Percentiles rank a stretch among this genome's conserved stretches.
Evolutionary conservation across 106 monocot species (phyloP).

Genomic region (Xerophyta viscosa): DNA sequence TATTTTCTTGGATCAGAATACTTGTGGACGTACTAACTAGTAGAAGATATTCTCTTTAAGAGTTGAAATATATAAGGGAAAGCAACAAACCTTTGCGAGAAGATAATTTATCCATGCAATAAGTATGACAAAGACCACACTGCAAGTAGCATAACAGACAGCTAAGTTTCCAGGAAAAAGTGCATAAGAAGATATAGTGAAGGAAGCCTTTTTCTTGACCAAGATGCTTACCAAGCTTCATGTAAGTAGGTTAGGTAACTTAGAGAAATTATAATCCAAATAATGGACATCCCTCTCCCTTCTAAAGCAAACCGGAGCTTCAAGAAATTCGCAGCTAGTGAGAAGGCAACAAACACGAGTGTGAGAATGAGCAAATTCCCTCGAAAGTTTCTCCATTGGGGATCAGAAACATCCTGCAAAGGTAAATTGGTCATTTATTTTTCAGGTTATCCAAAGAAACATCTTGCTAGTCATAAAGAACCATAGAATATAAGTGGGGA

Average conservation of each 20-base stretch:
- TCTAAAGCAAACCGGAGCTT: constrained; percentile 39
- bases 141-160: constrained; percentile 22
- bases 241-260: constrained; percentile 77
- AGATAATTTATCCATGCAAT: constrained; percentile 66
- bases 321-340: constrained; percentile 37
- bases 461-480: too few species aligned
- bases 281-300: constrained; percentile 56
- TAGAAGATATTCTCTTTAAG: too few species aligned
- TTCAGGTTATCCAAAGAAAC: too few species aligned
- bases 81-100: constrained; percentile 68
- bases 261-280: constrained; percentile 72
- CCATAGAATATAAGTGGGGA: too few species aligned
- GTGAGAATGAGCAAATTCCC: constrained; percentile 78
- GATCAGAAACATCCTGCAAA: constrained; percentile 79
- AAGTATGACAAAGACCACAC: constrained; percentile 59
- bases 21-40: too few species aligned
- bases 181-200: too few species aligned
- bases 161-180: too few species aligned
- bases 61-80: too few species aligned
- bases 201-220: not conserved
- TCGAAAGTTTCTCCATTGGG: constrained; percentile 93
- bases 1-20: too few species aligned
- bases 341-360: constrained; percentile 59
- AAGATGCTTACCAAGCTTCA: constrained; percentile 78
- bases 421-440: not conserved